Evolutionary conservation across 345 rosid species (phyloP).

Genomic region (Rhizophora mangle): DNA sequence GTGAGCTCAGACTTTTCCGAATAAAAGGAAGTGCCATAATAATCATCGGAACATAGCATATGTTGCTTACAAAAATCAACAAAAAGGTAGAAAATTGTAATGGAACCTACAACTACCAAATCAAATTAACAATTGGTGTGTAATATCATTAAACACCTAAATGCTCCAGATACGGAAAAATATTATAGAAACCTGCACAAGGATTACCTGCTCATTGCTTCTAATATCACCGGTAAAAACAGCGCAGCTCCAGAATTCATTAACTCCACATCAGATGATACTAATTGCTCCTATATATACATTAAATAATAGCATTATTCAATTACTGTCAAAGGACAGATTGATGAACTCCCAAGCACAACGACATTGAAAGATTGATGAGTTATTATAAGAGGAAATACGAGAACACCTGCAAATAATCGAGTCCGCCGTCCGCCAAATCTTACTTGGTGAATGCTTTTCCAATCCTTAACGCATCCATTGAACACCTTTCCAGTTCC

Average conservation of each 20-base stretch:
- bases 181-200: not conserved
- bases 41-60: conserved; percentile 26
- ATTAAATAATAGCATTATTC: not conserved
- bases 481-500: conserved; percentile 43
- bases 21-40: conserved; percentile 15
- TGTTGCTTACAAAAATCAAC: conserved; percentile 58
- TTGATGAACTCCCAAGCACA: too few relatives aligned
- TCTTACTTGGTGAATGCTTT: conserved; percentile 61
- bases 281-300: conserved; percentile 47
- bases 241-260: conserved; percentile 62
- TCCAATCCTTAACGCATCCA: conserved; percentile 58
- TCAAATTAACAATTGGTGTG: not conserved
- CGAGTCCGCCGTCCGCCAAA: conserved; percentile 61
- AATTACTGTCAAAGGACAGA: not conserved
- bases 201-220: conserved; percentile 77
- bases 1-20: conserved; percentile 20
- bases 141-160: not conserved
- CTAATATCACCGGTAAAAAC: conserved; percentile 72
- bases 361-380: not conserved
- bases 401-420: conserved; percentile 57
- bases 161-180: conserved; percentile 4
- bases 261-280: conserved; percentile 61
- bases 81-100: conserved; percentile 66
- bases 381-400: not conserved
- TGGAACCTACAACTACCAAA: conserved; percentile 46